Base-by-base conservation (phyloP, 257 asterid species). In the Lithospermum erythrorhizon region DNA sequence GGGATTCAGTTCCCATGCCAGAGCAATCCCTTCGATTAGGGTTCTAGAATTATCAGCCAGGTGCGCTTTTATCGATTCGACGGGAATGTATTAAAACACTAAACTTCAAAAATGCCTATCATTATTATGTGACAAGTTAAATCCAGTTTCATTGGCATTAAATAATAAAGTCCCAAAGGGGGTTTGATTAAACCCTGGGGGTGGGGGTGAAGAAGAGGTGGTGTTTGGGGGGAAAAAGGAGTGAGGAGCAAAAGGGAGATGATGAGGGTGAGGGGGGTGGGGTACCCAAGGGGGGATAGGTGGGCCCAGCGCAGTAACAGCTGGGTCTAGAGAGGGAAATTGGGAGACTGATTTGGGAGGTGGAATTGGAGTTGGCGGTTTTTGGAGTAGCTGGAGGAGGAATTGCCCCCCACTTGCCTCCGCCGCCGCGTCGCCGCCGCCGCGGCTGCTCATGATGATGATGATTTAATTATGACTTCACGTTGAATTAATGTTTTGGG, bases 341-440 rank as follows among this genome's bases (percentile, higher is more conserved):
- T 64, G 71, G 70, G 60, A 73, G 9, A 66, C 72, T 7, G 53
- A 56, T 2, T 69, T 24, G 5, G 72, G 68, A 6, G 55, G 27
- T 29, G 65, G 71, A 45, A 61, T 9, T 51, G 17, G 76, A 30
- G 69, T 69, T 8, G 81, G 66, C 8, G 79, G 85, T 0, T 62
- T 76, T 3, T 78, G 79, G 58, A 91, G 90, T 49, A 91, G 90
- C 52, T 81, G 82, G 68, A 91, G 88, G 63, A 91, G 89, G 73
- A 76, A 85, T 55, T 91, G 94, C 14, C 96, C 98, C 79, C 88
- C 87, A 60, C 71, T 78, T 56, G 83, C 66, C 62, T 77, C 81
- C 64, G 78, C 79, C 76, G 95, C 77, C 66, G 81, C 79, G 71
- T 81, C 93, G 70, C 84, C 76, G 63, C 90, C 90, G 60, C 84